Evolutionary conservation across 73 alveolate genomes (phyloP).

Genomic region (Blepharisma japonicum): DNA sequence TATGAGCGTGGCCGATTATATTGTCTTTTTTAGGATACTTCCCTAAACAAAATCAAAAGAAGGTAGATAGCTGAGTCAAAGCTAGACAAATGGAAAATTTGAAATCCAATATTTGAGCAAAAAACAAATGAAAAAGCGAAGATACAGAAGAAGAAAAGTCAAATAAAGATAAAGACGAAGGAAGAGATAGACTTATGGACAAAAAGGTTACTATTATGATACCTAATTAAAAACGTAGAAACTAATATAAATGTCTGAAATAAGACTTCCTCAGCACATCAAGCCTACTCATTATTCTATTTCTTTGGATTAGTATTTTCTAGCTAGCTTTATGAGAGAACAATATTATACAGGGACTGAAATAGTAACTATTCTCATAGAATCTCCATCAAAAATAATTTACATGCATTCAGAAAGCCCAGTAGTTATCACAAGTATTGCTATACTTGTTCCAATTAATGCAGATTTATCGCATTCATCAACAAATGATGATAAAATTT

Average conservation of each 20-base stretch:
- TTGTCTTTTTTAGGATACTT: background rate
- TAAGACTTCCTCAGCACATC: no score
- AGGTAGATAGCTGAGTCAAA: background rate
- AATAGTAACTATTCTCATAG: background rate
- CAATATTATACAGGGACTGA: background rate
- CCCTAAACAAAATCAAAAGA: background rate
- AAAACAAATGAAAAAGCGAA: no score
- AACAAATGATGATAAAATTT: background rate
- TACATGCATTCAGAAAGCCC: constrained; percentile 9
- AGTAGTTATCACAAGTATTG: background rate
- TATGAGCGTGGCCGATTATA: background rate
- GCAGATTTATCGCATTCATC: background rate
- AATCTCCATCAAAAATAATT: background rate
- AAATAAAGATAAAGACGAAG: no score
- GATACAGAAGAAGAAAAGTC: no score
- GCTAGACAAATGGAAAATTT: background rate
- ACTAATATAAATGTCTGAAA: no score
- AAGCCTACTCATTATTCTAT: no score
- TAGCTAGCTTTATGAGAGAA: no score
- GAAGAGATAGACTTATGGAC: no score
- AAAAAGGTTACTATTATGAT: no score
- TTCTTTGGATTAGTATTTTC: no score
- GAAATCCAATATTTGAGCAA: background rate
- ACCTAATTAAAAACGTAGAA: no score
- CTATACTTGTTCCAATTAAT: background rate